Evolutionary conservation across 2,329 filamentous ascomycete genomes (phyloP).

Genomic region (Sclerotinia subarctica): DNA sequence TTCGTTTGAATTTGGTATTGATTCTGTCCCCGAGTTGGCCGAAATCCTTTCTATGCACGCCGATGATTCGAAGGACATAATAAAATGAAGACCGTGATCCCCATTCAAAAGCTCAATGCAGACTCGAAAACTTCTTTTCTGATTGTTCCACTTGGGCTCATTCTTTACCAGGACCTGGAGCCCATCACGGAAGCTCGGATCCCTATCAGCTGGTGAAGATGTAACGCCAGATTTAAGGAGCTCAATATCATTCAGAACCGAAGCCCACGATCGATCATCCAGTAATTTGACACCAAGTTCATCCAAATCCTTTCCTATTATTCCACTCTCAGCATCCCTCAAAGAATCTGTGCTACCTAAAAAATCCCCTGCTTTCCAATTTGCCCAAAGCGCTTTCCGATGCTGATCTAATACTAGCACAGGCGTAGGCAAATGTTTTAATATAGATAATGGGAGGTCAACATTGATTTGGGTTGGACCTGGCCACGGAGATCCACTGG

Average conservation of each 20-base stretch:
- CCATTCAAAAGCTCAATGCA: conserved; percentile 21
- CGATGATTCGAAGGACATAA: conserved; percentile 25
- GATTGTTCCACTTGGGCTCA: neutral
- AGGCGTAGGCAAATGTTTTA: conserved; percentile 28
- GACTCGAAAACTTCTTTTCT: conserved; percentile 22
- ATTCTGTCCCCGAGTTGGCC: neutral
- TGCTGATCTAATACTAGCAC: conserved; percentile 28
- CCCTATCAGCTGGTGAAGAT: neutral
- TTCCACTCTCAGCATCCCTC: conserved; percentile 1
- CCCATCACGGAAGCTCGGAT: conserved; percentile 1
- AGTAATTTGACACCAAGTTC: conserved; percentile 25
- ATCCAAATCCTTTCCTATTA: conserved; percentile 19
- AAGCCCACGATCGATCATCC: conserved; percentile 23
- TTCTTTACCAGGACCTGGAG: conserved; percentile 21
- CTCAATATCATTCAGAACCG: conserved; percentile 23
- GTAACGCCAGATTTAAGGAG: neutral
- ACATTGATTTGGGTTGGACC: neutral
- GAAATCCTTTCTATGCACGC: neutral
- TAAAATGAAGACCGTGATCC: conserved; percentile 22
- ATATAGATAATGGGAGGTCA: conserved; percentile 29
- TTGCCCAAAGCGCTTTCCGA: conserved; percentile 25
- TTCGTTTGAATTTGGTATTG: neutral
- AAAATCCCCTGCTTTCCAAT: conserved; percentile 23
- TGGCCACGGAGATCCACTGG: neutral
- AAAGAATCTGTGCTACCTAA: conserved; percentile 22